phyloP scores from a whole-genome alignment of 345 rosid genomes.

The Brassica juncea region DNA sequence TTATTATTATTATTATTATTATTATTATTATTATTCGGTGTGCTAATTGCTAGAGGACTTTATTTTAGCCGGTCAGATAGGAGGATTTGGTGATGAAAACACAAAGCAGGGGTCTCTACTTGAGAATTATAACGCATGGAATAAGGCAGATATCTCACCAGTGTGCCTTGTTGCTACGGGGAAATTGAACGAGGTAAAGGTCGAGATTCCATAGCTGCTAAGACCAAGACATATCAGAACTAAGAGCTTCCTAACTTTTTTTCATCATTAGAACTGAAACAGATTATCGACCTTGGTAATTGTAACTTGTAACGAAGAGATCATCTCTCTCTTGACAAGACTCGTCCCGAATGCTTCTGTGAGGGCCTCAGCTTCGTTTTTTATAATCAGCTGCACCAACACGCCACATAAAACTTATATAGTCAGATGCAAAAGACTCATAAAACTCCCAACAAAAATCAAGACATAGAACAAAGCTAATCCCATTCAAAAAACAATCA shows the following conservation, averaged over 20 bases:
- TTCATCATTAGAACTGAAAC: too few relatives aligned
- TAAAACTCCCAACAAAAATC: too few relatives aligned
- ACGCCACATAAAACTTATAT: not conserved
- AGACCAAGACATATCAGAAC: not conserved
- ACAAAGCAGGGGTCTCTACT: constrained; percentile 5
- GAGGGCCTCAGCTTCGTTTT: constrained; percentile 65
- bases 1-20: too few relatives aligned
- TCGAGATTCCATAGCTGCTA: constrained; percentile 39
- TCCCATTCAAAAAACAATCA: not conserved
- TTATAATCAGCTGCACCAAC: constrained; percentile 64
- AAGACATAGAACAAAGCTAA: not conserved
- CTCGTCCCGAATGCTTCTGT: constrained; percentile 62
- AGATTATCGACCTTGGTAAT: constrained; percentile 47
- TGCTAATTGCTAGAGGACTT: not conserved
- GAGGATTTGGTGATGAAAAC: not conserved
- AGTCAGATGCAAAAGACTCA: too few relatives aligned
- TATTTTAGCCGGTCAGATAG: not conserved
- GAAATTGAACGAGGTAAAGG: constrained; percentile 78
- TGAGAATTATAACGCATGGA: not conserved
- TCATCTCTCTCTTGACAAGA: constrained; percentile 74
- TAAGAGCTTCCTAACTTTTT: not conserved
- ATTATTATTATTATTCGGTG: not conserved
- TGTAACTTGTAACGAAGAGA: constrained; percentile 58
- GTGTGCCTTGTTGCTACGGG: constrained; percentile 82
- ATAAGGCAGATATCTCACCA: constrained; percentile 45